Evolutionary conservation across 495 filamentous ascomycete species (phyloP), one percentile per base, ranked within the genome.

Genomic region (Hamigera avellanea): DNA sequence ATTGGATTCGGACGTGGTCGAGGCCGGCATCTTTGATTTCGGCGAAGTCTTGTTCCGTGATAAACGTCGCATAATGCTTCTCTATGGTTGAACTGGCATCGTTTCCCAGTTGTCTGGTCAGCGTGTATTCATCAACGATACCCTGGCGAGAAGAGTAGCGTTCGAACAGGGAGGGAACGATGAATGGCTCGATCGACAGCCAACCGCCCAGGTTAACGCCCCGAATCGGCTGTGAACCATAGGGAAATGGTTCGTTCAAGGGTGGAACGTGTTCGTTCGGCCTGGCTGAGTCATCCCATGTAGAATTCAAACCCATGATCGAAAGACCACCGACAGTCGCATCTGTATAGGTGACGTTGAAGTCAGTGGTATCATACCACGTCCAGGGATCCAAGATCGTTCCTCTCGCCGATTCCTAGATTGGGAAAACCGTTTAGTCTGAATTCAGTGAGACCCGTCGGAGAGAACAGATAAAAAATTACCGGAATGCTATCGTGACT

Each of bases 151-250:
- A 46, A 34, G 72, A 66, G 60, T 84, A 94, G 6, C 43, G 43
- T 1, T 77, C 57, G 52, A 99, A 99, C 19, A 95, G 67, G 1
- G 86, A 94, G 0, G 93, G 93, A 12, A 81, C 86, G 50, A 99
- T 95, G 49, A 93, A 95, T 0, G 93, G 93, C 44, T 99, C 93
- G 6, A 99, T 62, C 0, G 80, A 82, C 2, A 99, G 71, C 93
- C 91, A 99, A 18, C 93, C 93, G 25, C 93, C 91, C 3, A 96
- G 46, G 53, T 95, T 99, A 15, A 96, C 82, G 2, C 93, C 93
- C 1, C 88, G 75, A 17, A 91, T 85, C 4, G 86, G 87, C 32
- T 62, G 73, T 2, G 70, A 73, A 1, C 82, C 75, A 50, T 96
- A 99, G n/a, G 75, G 63, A 40, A 71, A 73, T 0, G 46, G 37